Percentiles rank a stretch among this genome's conserved stretches.
Evolutionary conservation across 2,329 filamentous ascomycete genomes (phyloP).

Genomic region (Fusarium cyanostomum): DNA sequence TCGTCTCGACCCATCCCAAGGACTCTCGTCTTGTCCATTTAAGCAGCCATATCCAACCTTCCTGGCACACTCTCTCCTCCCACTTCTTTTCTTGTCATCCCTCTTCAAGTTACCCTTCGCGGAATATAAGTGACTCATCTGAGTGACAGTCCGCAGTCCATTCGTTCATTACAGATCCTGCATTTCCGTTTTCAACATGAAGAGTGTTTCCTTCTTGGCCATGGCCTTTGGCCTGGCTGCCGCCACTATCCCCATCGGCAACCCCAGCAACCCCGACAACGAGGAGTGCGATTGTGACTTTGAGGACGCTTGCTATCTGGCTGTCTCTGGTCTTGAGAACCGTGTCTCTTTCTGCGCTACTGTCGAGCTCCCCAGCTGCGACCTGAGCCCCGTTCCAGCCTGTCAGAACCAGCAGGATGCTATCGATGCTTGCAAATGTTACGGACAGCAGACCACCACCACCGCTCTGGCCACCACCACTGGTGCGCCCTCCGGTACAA

Average conservation of each 20-base stretch:
- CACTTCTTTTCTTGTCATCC: slow-evolving; percentile 28
- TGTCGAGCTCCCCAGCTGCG: background rate
- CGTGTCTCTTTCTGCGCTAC: background rate
- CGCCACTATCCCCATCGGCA: background rate
- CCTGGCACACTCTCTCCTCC: background rate
- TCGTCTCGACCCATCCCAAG: background rate
- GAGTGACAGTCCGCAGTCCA: slow-evolving; percentile 39
- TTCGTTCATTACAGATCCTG: slow-evolving; percentile 42
- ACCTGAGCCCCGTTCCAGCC: fast-evolving
- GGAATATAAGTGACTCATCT: slow-evolving; percentile 36
- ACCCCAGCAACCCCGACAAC: no score
- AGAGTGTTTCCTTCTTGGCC: slow-evolving; percentile 44
- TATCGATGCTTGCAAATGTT: background rate
- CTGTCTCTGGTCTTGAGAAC: background rate
- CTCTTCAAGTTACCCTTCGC: slow-evolving; percentile 30
- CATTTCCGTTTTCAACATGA: slow-evolving; percentile 47
- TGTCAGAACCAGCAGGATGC: background rate
- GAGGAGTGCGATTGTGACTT: slow-evolving; percentile 18
- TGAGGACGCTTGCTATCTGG: slow-evolving; percentile 9
- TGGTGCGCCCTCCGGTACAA: background rate
- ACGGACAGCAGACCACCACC: background rate
- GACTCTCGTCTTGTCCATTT: slow-evolving; percentile 29
- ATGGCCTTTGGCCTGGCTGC: slow-evolving; percentile 44
- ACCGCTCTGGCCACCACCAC: slow-evolving; percentile 12
- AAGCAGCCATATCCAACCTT: slow-evolving; percentile 30